Conservation (phyloP, 1,284 basidiomycete genomes). For the Trametes hirsuta region DNA sequence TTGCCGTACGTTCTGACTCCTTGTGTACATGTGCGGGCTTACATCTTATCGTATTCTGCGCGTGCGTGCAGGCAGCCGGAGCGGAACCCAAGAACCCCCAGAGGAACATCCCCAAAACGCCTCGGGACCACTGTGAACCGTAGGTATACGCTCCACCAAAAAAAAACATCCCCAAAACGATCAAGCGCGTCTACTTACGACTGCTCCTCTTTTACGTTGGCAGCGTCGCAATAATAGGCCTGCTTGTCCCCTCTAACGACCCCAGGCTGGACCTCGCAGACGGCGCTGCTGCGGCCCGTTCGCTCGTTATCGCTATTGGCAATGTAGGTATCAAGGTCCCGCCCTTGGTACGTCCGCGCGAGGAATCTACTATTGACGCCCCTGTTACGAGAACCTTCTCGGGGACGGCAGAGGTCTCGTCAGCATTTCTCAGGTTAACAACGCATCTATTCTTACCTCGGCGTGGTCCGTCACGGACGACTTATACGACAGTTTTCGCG, state of each 20-base stretch:
- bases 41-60: not conserved
- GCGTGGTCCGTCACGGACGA: constrained; percentile 89
- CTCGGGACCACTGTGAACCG: no score
- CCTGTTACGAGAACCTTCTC: not conserved
- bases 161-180: constrained; percentile 45
- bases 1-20: constrained; percentile 57
- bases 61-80: constrained; percentile 29
- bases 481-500: constrained; percentile 81
- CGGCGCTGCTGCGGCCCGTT: constrained; percentile 74
- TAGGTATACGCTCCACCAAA: no score
- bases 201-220: constrained; percentile 42
- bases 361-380: not conserved
- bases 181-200: constrained; percentile 57
- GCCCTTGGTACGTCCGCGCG: constrained; percentile 40
- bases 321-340: constrained; percentile 76
- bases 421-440: constrained; percentile 64
- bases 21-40: not conserved
- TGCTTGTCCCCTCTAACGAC: constrained; percentile 76
- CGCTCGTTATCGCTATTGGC: constrained; percentile 83
- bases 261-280: constrained; percentile 53
- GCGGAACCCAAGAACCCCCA: constrained; percentile 36
- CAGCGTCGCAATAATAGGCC: constrained; percentile 62
- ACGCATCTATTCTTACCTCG: constrained; percentile 83
- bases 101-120: constrained; percentile 43
- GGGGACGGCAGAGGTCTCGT: not conserved